Base-by-base conservation (phyloP, 2,329 filamentous ascomycete species). In the Aspergillus proliferans region DNA sequence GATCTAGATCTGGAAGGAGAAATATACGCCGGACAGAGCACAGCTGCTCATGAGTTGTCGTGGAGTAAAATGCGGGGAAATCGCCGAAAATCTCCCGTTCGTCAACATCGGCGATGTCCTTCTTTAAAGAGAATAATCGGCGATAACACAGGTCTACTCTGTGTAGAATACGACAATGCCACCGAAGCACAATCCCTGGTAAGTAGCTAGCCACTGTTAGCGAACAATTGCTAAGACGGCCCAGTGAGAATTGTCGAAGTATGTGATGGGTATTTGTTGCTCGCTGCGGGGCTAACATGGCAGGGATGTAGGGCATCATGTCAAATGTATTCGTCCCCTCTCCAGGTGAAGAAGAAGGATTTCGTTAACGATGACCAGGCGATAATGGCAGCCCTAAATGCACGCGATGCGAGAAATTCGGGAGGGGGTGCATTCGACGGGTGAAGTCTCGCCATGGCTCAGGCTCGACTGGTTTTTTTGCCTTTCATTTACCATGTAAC, bases 181-280 rank as follows among this genome's bases (percentile, higher is more conserved):
- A 30, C 9, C 10, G 10, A 30, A 9, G 4, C 26, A 30, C 10
- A 12, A 30, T 30, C 34, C 34, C 7, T 36, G 34, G 34, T 36
- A 18, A n/a, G 34, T 36, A 9, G 14, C 15, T 36, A n/a, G 14
- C n/a, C 34, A 36, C 15, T n/a, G 6, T 36, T 18, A 8, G 6
- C 18, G n/a, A 36, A n/a, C 3, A n/a, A 36, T 36, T 18, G 14
- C 6, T 18, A n/a, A 18, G 34, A 36, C 19, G 7, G 4, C 18
- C 9, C 19, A 57, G 54, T 45, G 45, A 51, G 19, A 43, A 52
- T 45, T 56, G 54, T 44, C 48, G 54, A n/a, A 52, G 54, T 56
- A 53, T 22, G 54, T 47, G 12, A 18, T 22, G 2, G 10, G 7
- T 2, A 36, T 15, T 1, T 10, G 8, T 19, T 19, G 10, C 9